Conservation (phyloP, 148 eudicot genomes). For the Vaccinium macrocarpon region DNA sequence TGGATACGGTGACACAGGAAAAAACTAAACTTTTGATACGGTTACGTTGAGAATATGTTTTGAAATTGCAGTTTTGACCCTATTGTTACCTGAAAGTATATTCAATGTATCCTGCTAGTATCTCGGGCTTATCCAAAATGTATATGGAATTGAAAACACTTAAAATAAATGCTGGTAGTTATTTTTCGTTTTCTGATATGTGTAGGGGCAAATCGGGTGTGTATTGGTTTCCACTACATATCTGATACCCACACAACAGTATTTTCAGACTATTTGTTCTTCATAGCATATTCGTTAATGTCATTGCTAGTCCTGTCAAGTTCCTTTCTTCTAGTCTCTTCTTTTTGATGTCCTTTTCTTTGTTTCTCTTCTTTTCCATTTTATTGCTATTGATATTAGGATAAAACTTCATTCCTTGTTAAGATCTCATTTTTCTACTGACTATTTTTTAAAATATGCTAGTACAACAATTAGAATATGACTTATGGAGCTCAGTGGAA, state of each 20-base stretch:
- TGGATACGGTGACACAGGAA: neutral
- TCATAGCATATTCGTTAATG: neutral
- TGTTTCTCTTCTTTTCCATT: neutral
- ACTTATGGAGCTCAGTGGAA: neutral
- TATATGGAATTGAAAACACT: neutral
- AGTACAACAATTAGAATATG: neutral
- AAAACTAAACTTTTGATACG: too few relatives aligned
- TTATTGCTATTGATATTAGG: neutral
- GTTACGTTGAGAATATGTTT: neutral
- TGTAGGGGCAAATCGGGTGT: neutral
- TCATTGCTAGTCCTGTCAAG: neutral
- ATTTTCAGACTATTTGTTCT: neutral
- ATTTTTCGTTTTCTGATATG: neutral
- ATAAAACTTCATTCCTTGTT: neutral
- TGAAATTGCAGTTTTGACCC: neutral
- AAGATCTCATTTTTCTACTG: neutral
- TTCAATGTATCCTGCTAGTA: neutral
- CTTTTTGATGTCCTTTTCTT: neutral
- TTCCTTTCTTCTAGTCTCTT: neutral
- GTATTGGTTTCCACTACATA: neutral
- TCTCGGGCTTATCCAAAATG: neutral
- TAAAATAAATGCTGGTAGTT: neutral
- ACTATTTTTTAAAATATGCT: neutral
- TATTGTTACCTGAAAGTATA: neutral
- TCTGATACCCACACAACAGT: neutral